Evolutionary conservation across 2,329 filamentous ascomycete species (phyloP), one percentile per base, ranked within the genome.

Genomic region (Arthroderma uncinatum): DNA sequence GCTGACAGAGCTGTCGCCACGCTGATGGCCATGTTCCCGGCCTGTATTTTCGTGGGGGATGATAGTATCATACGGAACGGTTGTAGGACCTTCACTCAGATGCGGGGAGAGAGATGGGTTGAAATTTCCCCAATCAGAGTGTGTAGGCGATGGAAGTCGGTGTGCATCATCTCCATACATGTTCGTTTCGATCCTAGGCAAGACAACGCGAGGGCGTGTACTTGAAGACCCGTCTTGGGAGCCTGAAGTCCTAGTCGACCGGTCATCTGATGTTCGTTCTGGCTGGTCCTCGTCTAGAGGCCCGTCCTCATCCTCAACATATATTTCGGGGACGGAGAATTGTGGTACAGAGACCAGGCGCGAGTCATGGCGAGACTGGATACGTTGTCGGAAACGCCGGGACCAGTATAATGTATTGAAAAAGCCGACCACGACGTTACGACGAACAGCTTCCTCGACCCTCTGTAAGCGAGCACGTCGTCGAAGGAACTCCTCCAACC

Each of bases 391-490:
- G 77, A 96, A 96, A 63, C 82, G 80, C 47, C 91, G 84, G 40
- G 86, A 83, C 84, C 89, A 95, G 73, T 92, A 88, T 61, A 86
- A 82, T 19, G 91, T 97, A 69, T 97, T 88, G 71, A 98, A 97
- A 75, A 98, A 98, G 40, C 91, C 90, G 44, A 93, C 81, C 8
- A 98, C 93, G 28, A 91, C 84, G 61, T 92, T 87, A 58, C 94
- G 84, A 58, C 89, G 86, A 44, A 97, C 89, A 63, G 93, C 89
- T 71, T 98, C 92, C 65, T 98, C 89, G 1, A 98, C 92, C 60
- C 92, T 86, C 70, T 97, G 92, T 52, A 98, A 78, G 55, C 92
- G 83, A 33, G 91, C 89, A 60, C 92, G 85, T 37, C 94, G 89
- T 58, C 92, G 86, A 57, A 98, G 74, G 70, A 95, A 98, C 68